Base-by-base conservation (phyloP, 1,284 basidiomycete species). In the Fomitiporia mediterranea region DNA sequence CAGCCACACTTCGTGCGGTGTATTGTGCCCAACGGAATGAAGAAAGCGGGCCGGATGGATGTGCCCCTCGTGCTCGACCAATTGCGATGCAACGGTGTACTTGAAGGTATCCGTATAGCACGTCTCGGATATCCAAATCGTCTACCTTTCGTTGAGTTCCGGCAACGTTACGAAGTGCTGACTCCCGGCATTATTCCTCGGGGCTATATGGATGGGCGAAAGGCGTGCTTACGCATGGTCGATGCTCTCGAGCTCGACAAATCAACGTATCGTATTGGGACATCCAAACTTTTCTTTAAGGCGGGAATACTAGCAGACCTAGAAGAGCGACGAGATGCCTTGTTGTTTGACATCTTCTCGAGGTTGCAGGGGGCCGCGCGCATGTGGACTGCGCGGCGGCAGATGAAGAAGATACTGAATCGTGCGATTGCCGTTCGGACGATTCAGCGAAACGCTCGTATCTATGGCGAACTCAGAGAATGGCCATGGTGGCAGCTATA, bases 401-500 rank as follows among this genome's bases (percentile, higher is more conserved):
- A 95, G 68, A 94, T 97, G 75, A 91, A 90, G 77, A 99, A 98
- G 77, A 83, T 97, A 48, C 78, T 99, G 58, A 96, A 98, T 66
- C 87, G 96, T 35, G 92, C 94, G 1, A 81, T 89, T 32, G 95
- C 97, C 2, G 86, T 96, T 38, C 82, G 91, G 46, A 95, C 91
- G 0, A 95, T 99, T 59, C 96, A 98, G 70, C 82, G 88, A 34
- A 99, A 99, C 68, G 96, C 96, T 1, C 78, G 92, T 9, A 81
- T 98, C 11, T 99, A 99, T 66, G 86, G 87, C 23, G 84, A 92
- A 55, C 77, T 98, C 11, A 79, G 86, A 49, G 91, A 96, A 57
- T 99, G 96, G 97, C 94, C 97, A 1, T 99, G 97, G 97, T 99
- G 97, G 97, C 91, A 94, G 62, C 79, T 99, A 15, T 99, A 97